Evolutionary conservation across 1,284 basidiomycete species (phyloP).

Genomic region (Pseudozyma hubeiensis): DNA sequence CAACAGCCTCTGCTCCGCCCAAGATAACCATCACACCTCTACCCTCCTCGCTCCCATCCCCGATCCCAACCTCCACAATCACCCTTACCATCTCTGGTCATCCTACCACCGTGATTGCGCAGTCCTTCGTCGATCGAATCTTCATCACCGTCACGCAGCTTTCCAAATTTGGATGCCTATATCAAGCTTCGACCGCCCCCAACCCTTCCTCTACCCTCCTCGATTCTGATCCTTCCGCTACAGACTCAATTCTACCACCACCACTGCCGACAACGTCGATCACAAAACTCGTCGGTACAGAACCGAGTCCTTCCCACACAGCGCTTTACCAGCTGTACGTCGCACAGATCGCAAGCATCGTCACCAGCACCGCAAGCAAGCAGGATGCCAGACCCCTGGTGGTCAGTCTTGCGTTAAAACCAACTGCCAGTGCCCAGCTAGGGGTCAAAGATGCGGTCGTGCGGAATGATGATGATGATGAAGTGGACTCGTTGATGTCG

Average conservation of each 20-base stretch:
- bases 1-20: neutral
- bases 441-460: neutral
- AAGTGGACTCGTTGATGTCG: constrained; percentile 63
- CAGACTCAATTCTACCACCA: constrained; percentile 68
- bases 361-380: constrained; percentile 74
- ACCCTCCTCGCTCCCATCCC: constrained; percentile 1
- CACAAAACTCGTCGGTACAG: constrained; percentile 79
- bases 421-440: neutral
- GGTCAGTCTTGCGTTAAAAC: constrained; percentile 40
- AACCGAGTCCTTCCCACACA: constrained; percentile 74
- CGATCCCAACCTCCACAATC: constrained; percentile 17
- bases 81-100: constrained; percentile 12
- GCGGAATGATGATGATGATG: constrained; percentile 50
- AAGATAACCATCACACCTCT: constrained; percentile 9
- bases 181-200: constrained; percentile 29
- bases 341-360: constrained; percentile 83
- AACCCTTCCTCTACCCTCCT: constrained; percentile 2
- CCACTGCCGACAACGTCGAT: constrained; percentile 80
- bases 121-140: constrained; percentile 50
- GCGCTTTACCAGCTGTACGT: constrained; percentile 84
- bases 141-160: constrained; percentile 57
- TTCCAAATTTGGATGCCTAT: constrained; percentile 47
- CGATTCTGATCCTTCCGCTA: neutral
- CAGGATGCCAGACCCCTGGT: constrained; percentile 36
- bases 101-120: constrained; percentile 40